phyloP scores from a whole-genome alignment of 164 flowering plant species.

The Magnolia sinica region DNA sequence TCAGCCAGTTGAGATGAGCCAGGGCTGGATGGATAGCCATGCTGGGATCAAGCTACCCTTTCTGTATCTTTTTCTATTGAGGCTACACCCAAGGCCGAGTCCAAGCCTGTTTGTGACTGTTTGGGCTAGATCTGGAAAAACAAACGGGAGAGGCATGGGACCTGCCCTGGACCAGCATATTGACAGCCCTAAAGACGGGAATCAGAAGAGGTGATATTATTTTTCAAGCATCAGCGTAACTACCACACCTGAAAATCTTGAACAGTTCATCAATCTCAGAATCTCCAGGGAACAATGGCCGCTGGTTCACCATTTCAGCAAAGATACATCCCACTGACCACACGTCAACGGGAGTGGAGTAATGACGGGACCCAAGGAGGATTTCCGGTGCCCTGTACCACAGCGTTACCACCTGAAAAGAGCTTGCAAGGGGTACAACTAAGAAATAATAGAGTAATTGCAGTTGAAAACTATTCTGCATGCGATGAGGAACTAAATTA shows the following conservation, averaged over 20 bases:
- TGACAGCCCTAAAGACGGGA: background rate
- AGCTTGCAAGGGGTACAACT: background rate
- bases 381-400: slow-evolving; percentile 99
- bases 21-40: background rate
- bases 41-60: background rate
- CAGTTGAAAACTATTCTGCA: background rate
- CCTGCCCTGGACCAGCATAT: background rate
- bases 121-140: too few species aligned
- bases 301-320: slow-evolving; percentile 96
- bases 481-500: background rate
- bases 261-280: slow-evolving; percentile 96
- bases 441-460: background rate
- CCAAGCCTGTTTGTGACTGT: too few species aligned
- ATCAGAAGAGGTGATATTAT: too few species aligned
- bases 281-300: slow-evolving; percentile 93
- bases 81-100: too few species aligned
- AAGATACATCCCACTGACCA: slow-evolving; percentile 99
- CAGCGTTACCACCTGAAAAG: slow-evolving; percentile 81
- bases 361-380: slow-evolving; percentile 92
- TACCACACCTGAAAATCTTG: slow-evolving; percentile 85
- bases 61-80: background rate
- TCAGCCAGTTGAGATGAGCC: background rate
- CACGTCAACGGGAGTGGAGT: slow-evolving; percentile 94
- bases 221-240: background rate
- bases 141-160: background rate